Evolutionary conservation across 2,329 filamentous ascomycete genomes (phyloP), one percentile per base, ranked within the genome.

Genomic region (Corinectria fuckeliana): DNA sequence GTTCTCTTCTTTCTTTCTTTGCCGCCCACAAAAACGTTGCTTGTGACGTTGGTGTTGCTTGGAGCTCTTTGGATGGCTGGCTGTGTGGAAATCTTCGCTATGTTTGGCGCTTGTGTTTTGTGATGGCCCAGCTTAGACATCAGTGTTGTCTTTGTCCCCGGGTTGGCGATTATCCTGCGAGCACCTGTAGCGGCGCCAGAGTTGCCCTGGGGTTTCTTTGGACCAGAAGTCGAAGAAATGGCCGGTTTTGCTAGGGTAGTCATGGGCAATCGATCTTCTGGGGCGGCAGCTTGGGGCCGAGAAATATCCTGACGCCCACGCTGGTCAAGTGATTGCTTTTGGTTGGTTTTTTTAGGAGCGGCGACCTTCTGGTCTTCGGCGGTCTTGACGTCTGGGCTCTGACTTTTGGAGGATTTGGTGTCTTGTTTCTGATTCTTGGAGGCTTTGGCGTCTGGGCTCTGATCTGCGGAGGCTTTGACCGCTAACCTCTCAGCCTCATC

Each of bases 21-120:
- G 2, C 82, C 82, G 9, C 74, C 74, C 6, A 70, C 62, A 47
- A 85, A 85, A 1, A 85, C 76, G 57, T 85, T 85, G 26, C 53
- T 53, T 23, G 55, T 61, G 21, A 58, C 48, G 52, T 65, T 53
- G 25, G 55, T 61, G 21, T 58, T 48, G 52, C 65, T 38, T 36
- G 65, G 28, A 9, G 34, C 36, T 20, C 21, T 26, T 34, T 56
- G 36, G 38, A 60, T 39, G 36, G 30, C 26, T 30, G 60, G 45
- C 16, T 47, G 47, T 61, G 53, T 14, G 44, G n/a, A 23, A 16
- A 50, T 34, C 52, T 48, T 25, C 60, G 48, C 32, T 53, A 50
- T 49, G 16, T 20, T 53, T 13, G 39, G 18, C 11, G 50, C 39
- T 44, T 26, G 45, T 26, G 23, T 8, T 16, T 32, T 56, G 4